phyloP scores from a whole-genome alignment of 148 eudicot genomes.

The Limonium bicolor region DNA sequence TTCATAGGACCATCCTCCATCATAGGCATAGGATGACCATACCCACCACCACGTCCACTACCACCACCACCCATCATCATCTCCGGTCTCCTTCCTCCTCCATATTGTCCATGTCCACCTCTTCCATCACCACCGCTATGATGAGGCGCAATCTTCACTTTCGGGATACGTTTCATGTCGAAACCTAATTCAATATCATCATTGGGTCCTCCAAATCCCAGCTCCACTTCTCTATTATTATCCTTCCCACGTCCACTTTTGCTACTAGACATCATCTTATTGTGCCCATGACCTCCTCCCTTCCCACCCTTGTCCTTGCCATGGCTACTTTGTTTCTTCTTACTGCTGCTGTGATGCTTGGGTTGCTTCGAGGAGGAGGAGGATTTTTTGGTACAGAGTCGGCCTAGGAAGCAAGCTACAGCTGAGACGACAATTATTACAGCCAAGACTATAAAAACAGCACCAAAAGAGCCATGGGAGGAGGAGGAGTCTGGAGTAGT shows the following conservation, averaged over 20 bases:
- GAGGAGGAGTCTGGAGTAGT: slow-evolving; percentile 37
- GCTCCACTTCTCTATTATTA: neutral
- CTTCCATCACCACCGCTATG: slow-evolving; percentile 1
- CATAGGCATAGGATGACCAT: too few relatives aligned
- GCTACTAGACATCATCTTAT: neutral
- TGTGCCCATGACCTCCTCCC: too few relatives aligned
- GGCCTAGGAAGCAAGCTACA: slow-evolving; percentile 54
- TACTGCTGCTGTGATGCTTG: slow-evolving; percentile 12
- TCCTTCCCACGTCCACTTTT: neutral
- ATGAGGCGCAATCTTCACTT: slow-evolving; percentile 2
- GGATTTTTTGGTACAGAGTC: slow-evolving; percentile 36
- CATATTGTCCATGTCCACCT: neutral
- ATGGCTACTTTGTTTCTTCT: neutral
- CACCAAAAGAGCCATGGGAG: slow-evolving; percentile 64
- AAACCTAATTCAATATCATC: neutral
- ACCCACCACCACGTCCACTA: too few relatives aligned
- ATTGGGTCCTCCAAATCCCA: neutral
- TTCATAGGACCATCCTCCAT: too few relatives aligned
- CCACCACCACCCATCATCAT: too few relatives aligned
- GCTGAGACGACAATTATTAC: slow-evolving; percentile 49
- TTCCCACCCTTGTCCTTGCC: too few relatives aligned
- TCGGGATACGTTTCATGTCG: slow-evolving; percentile 1
- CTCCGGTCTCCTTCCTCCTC: too few relatives aligned
- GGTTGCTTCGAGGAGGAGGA: slow-evolving; percentile 12
- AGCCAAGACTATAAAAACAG: slow-evolving; percentile 64